Evolutionary conservation across 2,329 filamentous ascomycete genomes (phyloP).

Genomic region (Claviceps africana): DNA sequence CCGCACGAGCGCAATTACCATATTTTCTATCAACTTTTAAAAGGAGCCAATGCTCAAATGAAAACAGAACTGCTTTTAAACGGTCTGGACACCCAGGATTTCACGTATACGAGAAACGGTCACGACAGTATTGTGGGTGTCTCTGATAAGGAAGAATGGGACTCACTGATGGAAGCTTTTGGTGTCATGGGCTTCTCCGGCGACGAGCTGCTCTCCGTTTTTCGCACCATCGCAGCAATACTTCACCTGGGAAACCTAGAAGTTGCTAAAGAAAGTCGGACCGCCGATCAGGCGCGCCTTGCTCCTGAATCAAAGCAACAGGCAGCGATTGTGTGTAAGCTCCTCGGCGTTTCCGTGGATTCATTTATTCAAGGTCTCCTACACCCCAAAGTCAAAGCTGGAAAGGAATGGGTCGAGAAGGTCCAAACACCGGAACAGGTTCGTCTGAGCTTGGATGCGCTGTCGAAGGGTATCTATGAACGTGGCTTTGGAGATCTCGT

Average conservation of each 20-base stretch:
- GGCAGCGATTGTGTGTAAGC: slow-evolving; percentile 63
- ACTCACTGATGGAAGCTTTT: slow-evolving; percentile 79
- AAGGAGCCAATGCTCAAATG: slow-evolving; percentile 61
- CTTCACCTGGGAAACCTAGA: slow-evolving; percentile 86
- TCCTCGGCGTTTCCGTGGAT: slow-evolving; percentile 74
- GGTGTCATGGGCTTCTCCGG: slow-evolving; percentile 85
- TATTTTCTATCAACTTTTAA: slow-evolving; percentile 89
- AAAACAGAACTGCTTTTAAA: slow-evolving; percentile 66
- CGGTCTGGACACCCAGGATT: slow-evolving; percentile 66
- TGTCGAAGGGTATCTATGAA: slow-evolving; percentile 96
- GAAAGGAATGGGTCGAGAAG: slow-evolving; percentile 96
- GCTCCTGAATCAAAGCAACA: slow-evolving; percentile 60
- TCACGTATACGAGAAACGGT: slow-evolving; percentile 80
- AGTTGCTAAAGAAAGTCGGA: slow-evolving; percentile 79
- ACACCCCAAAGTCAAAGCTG: slow-evolving; percentile 88
- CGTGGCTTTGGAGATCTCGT: slow-evolving; percentile 90
- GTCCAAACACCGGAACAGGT: slow-evolving; percentile 96
- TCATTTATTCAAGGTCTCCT: slow-evolving; percentile 78
- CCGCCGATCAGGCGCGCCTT: slow-evolving; percentile 79
- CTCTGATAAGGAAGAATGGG: slow-evolving; percentile 85
- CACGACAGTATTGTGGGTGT: slow-evolving; percentile 86
- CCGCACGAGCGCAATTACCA: slow-evolving; percentile 88
- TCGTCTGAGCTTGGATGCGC: slow-evolving; percentile 72
- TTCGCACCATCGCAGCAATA: slow-evolving; percentile 80
- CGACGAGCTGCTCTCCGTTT: slow-evolving; percentile 67